A percentile compares a stretch with the other conserved stretches of the same genome.
phyloP scores from a whole-genome alignment of 257 asterid species.

The Lithospermum erythrorhizon region DNA sequence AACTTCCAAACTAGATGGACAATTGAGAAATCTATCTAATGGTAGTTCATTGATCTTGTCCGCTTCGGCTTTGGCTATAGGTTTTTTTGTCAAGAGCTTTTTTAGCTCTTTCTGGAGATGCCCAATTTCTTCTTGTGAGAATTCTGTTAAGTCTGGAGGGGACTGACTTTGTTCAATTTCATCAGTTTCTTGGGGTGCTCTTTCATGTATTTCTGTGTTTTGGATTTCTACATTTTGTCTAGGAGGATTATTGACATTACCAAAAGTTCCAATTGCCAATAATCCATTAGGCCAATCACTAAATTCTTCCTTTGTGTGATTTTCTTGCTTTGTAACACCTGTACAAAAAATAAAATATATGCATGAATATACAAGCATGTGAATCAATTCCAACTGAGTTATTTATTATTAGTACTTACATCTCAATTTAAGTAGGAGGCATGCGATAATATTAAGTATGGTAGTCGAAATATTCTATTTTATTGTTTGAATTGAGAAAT shows the following conservation, averaged over 20 bases:
- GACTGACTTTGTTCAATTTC: slow-evolving; percentile 24
- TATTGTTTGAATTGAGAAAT: too few relatives aligned
- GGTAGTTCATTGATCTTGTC: slow-evolving; percentile 36
- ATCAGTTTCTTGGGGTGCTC: slow-evolving; percentile 10
- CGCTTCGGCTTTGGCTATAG: slow-evolving; percentile 19
- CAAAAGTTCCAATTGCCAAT: slow-evolving; percentile 80
- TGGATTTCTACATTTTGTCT: slow-evolving; percentile 22
- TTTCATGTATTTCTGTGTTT: slow-evolving; percentile 9
- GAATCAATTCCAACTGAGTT: too few relatives aligned
- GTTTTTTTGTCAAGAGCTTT: slow-evolving; percentile 48
- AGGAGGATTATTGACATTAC: slow-evolving; percentile 29
- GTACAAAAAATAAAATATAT: neutral
- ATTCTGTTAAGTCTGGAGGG: slow-evolving; percentile 66
- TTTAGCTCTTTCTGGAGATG: slow-evolving; percentile 58
- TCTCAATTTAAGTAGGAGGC: too few relatives aligned
- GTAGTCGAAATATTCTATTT: too few relatives aligned
- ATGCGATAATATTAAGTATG: too few relatives aligned
- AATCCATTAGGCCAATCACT: slow-evolving; percentile 68
- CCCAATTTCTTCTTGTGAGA: slow-evolving; percentile 73
- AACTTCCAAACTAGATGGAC: slow-evolving; percentile 87
- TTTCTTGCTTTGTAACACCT: slow-evolving; percentile 38
- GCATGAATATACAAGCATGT: too few relatives aligned
- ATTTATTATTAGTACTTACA: too few relatives aligned
- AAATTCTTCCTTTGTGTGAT: slow-evolving; percentile 44
- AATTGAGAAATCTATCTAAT: slow-evolving; percentile 76